A percentile compares a stretch with the other conserved stretches of the same genome.
Evolutionary conservation across 306 rosid species (phyloP).

Genomic region (Gleditsia sinensis): DNA sequence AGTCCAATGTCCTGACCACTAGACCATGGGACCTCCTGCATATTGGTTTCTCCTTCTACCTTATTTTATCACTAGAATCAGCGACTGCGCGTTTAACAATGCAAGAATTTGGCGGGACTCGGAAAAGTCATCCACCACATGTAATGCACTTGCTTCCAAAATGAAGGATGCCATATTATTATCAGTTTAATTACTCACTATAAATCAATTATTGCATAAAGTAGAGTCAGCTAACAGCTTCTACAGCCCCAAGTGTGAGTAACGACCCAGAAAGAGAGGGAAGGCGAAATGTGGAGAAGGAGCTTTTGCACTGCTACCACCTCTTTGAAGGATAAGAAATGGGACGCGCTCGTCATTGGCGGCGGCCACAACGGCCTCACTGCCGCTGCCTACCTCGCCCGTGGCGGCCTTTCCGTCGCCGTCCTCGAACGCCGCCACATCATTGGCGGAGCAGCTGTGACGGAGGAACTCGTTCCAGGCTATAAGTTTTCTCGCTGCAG

Average conservation of each 20-base stretch:
- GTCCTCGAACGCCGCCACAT: slow-evolving; percentile 92
- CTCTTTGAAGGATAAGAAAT: slow-evolving; percentile 60
- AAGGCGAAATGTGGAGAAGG: slow-evolving; percentile 68
- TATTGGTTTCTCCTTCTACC: too few relatives aligned
- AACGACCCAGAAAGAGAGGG: neutral
- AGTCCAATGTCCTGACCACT: slow-evolving; percentile 51
- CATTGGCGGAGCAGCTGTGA: slow-evolving; percentile 91
- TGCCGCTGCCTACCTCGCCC: slow-evolving; percentile 91
- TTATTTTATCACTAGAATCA: neutral
- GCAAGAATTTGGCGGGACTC: slow-evolving; percentile 13
- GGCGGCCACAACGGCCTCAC: slow-evolving; percentile 97
- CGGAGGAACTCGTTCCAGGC: slow-evolving; percentile 84
- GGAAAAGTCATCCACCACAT: neutral
- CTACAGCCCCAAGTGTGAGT: neutral
- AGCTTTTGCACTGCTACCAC: slow-evolving; percentile 42
- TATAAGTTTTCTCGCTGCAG: slow-evolving; percentile 96
- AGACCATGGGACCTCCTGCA: slow-evolving; percentile 30
- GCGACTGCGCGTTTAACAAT: neutral
- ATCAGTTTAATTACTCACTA: too few relatives aligned
- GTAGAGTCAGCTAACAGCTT: neutral
- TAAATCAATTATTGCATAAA: neutral
- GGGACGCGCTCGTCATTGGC: slow-evolving; percentile 92
- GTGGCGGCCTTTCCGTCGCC: slow-evolving; percentile 85
- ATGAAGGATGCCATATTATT: neutral
- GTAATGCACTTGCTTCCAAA: neutral